A percentile compares a stretch with the other conserved stretches of the same genome.
phyloP scores from a whole-genome alignment of 164 flowering plant species.

The Vitis labrusca region DNA sequence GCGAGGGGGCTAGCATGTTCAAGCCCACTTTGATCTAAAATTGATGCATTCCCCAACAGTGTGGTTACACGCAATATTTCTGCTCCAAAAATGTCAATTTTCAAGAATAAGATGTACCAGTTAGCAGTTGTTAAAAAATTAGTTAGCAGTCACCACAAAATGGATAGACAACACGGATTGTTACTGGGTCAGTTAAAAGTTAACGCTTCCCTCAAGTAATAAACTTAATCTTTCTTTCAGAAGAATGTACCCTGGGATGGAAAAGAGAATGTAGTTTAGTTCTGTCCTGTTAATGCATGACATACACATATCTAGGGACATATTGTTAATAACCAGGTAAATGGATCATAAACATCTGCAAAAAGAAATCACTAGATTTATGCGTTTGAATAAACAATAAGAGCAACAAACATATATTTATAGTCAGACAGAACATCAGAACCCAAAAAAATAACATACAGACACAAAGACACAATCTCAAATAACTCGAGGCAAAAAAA shows the following conservation, averaged over 20 bases:
- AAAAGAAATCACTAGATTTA: not conserved
- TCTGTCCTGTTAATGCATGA: not conserved
- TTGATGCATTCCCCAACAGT: conserved; percentile 98
- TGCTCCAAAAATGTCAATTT: conserved; percentile 98
- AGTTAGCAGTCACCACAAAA: conserved; percentile 66
- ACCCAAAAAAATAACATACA: too few species aligned
- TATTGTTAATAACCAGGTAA: not conserved
- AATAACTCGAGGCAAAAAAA: too few species aligned
- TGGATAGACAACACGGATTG: conserved; percentile 42
- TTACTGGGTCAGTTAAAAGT: conserved; percentile 37
- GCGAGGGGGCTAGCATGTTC: conserved; percentile 96
- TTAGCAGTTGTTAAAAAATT: conserved; percentile 68
- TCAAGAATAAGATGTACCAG: conserved; percentile 88
- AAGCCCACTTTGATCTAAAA: conserved; percentile 99
- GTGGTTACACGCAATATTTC: conserved; percentile 99
- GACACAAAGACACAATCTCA: too few species aligned
- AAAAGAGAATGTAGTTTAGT: conserved; percentile 2
- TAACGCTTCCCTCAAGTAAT: conserved; percentile 14
- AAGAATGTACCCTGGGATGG: not conserved
- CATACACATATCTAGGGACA: not conserved
- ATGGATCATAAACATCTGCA: not conserved
- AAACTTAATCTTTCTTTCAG: conserved; percentile 15
- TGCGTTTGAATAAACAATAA: not conserved
- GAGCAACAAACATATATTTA: not conserved
- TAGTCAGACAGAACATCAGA: not conserved